A percentile compares a stretch with the other conserved stretches of the same genome.
These are phyloP conservation scores for Wickerhamiella brachini DNA, from an alignment of 805 yeast genomes.

Conservation along the genomic window DNA sequence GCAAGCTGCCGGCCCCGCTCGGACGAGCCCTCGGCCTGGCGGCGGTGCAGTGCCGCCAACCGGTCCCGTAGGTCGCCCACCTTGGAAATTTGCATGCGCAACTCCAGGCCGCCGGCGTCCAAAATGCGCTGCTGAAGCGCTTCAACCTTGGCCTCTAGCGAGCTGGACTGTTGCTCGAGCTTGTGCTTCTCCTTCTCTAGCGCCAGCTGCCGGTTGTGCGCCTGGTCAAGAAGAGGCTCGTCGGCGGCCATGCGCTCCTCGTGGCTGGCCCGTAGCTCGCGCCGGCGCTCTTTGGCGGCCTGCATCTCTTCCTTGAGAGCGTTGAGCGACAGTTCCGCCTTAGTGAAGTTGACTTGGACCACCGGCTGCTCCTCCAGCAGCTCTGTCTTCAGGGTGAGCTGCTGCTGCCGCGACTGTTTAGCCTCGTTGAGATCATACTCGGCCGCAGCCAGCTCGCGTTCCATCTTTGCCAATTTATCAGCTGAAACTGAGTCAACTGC, in stretches of 20 bases:
- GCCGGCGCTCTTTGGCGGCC: conserved; percentile 43
- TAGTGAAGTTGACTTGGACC: conserved; percentile 41
- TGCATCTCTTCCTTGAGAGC: conserved; percentile 26
- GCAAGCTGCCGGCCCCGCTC: conserved; percentile 47
- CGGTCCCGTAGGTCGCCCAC: conserved; percentile 63
- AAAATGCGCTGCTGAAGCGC: conserved; percentile 61
- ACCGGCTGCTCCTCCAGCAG: conserved; percentile 40
- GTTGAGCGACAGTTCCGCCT: conserved; percentile 42
- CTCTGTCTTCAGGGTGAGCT: conserved; percentile 39
- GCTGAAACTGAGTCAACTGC: conserved; percentile 4
- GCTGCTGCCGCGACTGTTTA: conserved; percentile 28
- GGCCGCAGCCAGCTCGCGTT: conserved; percentile 5
- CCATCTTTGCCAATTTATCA: conserved; percentile 12
- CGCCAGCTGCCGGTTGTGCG: conserved; percentile 11
- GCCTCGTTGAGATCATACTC: conserved; percentile 11
- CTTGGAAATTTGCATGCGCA: conserved; percentile 57
- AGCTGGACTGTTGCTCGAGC: conserved; percentile 41
- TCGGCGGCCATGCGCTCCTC: conserved; percentile 57
- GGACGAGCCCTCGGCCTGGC: conserved; percentile 42
- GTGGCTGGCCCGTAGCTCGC: conserved; percentile 44
- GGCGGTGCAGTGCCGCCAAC: conserved; percentile 44
- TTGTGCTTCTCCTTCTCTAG: conserved; percentile 26
- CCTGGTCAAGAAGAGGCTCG: conserved; percentile 9
- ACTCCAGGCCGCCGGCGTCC: conserved; percentile 81
- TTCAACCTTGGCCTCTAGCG: conserved; percentile 42